Evolutionary conservation across 257 asterid genomes (phyloP).

Genomic region (Salvia splendens): DNA sequence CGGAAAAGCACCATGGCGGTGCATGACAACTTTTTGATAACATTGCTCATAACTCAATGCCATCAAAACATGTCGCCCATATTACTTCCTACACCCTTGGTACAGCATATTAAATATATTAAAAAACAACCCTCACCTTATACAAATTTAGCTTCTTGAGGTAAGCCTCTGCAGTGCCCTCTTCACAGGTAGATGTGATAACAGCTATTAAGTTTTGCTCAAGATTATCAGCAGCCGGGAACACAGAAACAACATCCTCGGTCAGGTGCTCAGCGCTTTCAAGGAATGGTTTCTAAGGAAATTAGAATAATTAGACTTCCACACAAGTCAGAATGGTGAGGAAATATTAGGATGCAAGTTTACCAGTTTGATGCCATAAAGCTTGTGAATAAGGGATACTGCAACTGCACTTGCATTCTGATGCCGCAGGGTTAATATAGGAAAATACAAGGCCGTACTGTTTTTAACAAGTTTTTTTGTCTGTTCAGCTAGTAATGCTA

Average conservation of each 20-base stretch:
- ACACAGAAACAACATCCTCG: conserved; percentile 88
- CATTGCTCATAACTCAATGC: not conserved
- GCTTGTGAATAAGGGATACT: conserved; percentile 89
- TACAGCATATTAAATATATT: not conserved
- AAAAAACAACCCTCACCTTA: conserved; percentile 55
- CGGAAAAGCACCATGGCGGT: too few relatives aligned
- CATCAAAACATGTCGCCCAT: not conserved
- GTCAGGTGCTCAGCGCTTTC: conserved; percentile 89
- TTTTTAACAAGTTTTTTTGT: conserved; percentile 61
- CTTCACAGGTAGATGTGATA: conserved; percentile 69
- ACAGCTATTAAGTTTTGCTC: conserved; percentile 67
- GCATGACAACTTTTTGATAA: too few relatives aligned
- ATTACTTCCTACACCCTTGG: not conserved
- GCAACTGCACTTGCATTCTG: conserved; percentile 77
- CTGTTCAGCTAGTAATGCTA: conserved; percentile 84
- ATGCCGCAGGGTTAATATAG: conserved; percentile 73
- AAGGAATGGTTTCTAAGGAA: conserved; percentile 82
- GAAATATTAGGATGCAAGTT: conserved; percentile 35
- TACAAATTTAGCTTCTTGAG: conserved; percentile 68
- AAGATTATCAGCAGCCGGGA: conserved; percentile 92
- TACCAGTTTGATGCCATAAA: conserved; percentile 88
- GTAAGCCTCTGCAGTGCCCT: conserved; percentile 75
- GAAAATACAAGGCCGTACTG: conserved; percentile 61
- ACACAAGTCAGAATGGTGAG: conserved; percentile 19
- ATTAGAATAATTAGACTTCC: conserved; percentile 35